phyloP scores from a whole-genome alignment of 2,329 filamentous ascomycete genomes.

The Colletotrichum acutatum region DNA sequence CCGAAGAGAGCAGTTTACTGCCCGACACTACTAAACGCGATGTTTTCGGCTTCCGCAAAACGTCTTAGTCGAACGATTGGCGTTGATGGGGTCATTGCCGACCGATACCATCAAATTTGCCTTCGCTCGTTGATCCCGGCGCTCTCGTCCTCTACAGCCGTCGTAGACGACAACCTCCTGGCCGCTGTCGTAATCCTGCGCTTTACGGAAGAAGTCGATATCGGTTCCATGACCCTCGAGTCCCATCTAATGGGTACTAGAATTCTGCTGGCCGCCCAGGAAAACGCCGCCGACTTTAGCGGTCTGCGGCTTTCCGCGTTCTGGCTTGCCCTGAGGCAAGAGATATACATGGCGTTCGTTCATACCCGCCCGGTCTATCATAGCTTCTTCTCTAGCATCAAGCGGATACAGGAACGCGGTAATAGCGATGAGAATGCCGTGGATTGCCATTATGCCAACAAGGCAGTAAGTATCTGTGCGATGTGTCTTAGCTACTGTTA shows the following conservation, averaged over 20 bases:
- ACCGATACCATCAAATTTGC: conserved; percentile 43
- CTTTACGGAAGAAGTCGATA: conserved; percentile 42
- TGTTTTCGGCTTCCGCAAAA: conserved; percentile 43
- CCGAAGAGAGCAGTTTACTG: conserved; percentile 41
- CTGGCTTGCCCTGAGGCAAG: conserved; percentile 43
- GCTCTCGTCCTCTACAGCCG: conserved; percentile 39
- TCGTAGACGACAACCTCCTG: conserved; percentile 44
- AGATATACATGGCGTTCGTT: conserved; percentile 45
- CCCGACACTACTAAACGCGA: conserved; percentile 42
- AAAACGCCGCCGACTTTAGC: conserved; percentile 41
- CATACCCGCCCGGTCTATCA: conserved; percentile 43
- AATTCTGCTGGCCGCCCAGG: conserved; percentile 43
- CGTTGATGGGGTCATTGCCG: conserved; percentile 40
- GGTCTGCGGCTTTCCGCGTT: conserved; percentile 43
- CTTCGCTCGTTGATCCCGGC: conserved; percentile 42
- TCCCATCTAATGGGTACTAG: conserved; percentile 44
- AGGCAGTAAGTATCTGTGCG: conserved; percentile 42
- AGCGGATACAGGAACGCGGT: conserved; percentile 39
- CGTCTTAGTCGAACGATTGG: conserved; percentile 38
- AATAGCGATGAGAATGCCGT: not conserved
- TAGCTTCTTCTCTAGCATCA: conserved; percentile 38
- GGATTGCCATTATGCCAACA: conserved; percentile 41
- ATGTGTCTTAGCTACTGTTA: conserved; percentile 44
- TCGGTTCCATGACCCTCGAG: conserved; percentile 33
- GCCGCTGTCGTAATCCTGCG: conserved; percentile 45